Evolutionary conservation across 768 basidiomycete genomes (phyloP), one percentile per base, ranked within the genome.

Genomic region (Amanita exitialis): DNA sequence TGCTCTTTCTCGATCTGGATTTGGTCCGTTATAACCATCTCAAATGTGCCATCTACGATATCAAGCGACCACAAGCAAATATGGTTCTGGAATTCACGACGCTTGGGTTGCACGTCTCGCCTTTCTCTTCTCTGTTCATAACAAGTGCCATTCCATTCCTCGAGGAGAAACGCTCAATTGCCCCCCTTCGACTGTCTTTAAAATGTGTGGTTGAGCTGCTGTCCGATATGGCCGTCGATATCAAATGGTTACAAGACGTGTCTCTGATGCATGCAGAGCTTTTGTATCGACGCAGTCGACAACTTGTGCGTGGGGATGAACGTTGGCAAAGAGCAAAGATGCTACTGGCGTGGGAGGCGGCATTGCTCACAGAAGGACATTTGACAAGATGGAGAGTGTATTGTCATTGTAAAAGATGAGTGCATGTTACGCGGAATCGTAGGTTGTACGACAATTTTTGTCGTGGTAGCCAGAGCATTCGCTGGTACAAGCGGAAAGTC

Each of bases 41-140:
- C 4, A 41, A 37, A 36, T 27, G 6, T 12, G 34, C 21, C 18
- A 44, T 51, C 6, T 25, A 21, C 21, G 15, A 32, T 8, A 44
- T 44, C 25, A 51, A 36, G 25, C n/a, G 15, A 21, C 35, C 25
- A 1, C 50, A 51, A 35, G 42, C 10, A 20, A 16, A 34, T 2
- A 39, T 18, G 8, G 30, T 51, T 36, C 23, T 51, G 4, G 50
- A 51, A 27, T 51, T 51, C 25, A 43, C 50, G n/a, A 51, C 50
- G 27, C 15, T 51, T 10, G 50, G 42, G 10, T 8, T 20, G 23
- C 42, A 44, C 10, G 50, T 51, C 21, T 38, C 42, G 12, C n/a
- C 34, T 44, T 16, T 36, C 20, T 51, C 42, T 35, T 23, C 43
- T 18, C 18, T 35, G 25, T 44, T 25, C 27, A 3, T 51, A 1